phyloP scores from a whole-genome alignment of 306 rosid genomes.

The Carpinus fangiana region DNA sequence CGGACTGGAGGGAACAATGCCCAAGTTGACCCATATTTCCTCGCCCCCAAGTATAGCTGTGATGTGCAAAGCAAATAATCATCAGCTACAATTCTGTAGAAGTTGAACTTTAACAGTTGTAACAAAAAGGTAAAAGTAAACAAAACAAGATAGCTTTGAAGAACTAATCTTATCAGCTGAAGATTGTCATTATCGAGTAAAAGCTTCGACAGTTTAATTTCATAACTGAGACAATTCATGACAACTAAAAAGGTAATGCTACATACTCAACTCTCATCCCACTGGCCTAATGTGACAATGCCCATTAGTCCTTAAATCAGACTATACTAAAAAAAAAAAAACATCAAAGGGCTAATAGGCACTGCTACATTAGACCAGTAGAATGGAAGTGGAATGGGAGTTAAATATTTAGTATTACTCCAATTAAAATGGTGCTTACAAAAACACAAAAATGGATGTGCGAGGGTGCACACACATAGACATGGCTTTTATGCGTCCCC shows the following conservation, averaged over 20 bases:
- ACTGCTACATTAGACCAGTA: too few species aligned
- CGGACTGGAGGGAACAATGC: conserved; percentile 85
- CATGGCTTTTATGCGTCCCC: background rate
- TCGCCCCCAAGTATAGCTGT: conserved; percentile 92
- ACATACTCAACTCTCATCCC: too few species aligned
- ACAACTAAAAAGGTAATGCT: background rate
- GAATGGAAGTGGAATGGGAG: too few species aligned
- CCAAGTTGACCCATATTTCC: conserved; percentile 99
- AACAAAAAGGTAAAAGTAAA: background rate
- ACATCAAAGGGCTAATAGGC: too few species aligned
- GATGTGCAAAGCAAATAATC: conserved; percentile 31
- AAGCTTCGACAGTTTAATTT: background rate
- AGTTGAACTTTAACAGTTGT: background rate
- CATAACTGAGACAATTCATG: background rate
- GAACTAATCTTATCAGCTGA: background rate
- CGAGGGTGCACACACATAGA: background rate
- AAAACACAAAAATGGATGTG: background rate
- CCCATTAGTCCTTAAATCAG: too few species aligned
- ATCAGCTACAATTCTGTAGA: conserved; percentile 11
- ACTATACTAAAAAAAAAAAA: too few species aligned
- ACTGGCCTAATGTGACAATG: too few species aligned
- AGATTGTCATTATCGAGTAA: background rate
- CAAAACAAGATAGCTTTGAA: background rate
- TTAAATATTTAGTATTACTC: too few species aligned
- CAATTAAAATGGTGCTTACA: background rate